Base-by-base conservation (phyloP, 2,329 filamentous ascomycete genomes). In the Aspergillus japonicus region DNA sequence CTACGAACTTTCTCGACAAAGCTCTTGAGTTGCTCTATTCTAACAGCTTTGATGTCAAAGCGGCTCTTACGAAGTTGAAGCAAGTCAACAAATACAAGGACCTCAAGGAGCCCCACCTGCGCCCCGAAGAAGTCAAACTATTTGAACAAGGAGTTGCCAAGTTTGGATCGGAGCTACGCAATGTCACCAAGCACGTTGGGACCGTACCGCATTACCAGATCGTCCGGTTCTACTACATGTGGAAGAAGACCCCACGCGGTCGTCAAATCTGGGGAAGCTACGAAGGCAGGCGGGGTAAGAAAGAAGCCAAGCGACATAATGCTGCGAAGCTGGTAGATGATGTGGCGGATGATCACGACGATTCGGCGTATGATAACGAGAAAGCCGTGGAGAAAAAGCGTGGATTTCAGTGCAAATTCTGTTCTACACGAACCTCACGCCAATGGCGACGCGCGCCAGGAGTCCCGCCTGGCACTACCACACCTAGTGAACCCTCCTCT, bases 221-320 rank as follows among this genome's bases (percentile, higher is more conserved):
- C 62, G 92, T 96, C 26, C 90, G 95, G 3, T 96, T 90, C 72
- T 99, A 98, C 77, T 99, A 99, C 74, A 91, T 91, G 65, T 99
- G 95, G 95, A 99, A 99, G 79, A 98, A 98, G 77, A 92, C 92
- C 0, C 84, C 89, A 2, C 87, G 89, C 60, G 95, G 95, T 47
- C 88, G 86, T 71, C 87, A 95, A 68, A 87, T 99, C 23, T 97
- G 95, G 93, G 92, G 92, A 61, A 91, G 88, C 65, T 96, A 90
- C 69, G 87, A 91, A 54, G 92, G 91, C 11, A 87, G 94, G 50
- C 96, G 96, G 72, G 91, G 91, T 58, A 96, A 94, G 75, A 96
- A 95, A 76, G 91, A 96, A 71, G 87, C 87, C 26, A 89, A 90
- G 68, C 71, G 75, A 29, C 75, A 77, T 50, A 89, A 87, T 50